phyloP scores from a whole-genome alignment of 345 rosid genomes.

The Euphorbia pulcherrima region DNA sequence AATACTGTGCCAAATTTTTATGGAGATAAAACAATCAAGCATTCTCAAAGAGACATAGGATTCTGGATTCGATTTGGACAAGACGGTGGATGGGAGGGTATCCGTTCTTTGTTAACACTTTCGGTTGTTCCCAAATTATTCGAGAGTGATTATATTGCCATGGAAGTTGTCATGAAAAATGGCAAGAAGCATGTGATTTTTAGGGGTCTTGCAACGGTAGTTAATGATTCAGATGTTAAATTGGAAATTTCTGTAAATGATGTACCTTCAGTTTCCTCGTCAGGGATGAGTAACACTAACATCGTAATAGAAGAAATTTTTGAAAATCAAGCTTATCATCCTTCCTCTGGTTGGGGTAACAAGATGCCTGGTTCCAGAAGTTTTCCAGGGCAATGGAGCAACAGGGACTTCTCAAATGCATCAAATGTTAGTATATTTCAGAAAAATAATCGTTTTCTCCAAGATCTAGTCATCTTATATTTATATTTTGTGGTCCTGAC shows the following conservation, averaged over 20 bases:
- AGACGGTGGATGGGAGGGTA: conserved; percentile 69
- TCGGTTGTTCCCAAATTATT: conserved; percentile 72
- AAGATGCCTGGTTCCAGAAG: conserved; percentile 35
- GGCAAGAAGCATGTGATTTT: conserved; percentile 91
- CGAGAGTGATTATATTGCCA: conserved; percentile 60
- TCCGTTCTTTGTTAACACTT: conserved; percentile 79
- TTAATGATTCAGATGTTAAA: conserved; percentile 80
- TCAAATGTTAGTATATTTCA: conserved; percentile 40
- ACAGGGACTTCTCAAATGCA: conserved; percentile 50
- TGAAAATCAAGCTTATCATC: conserved; percentile 50
- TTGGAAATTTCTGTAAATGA: conserved; percentile 60
- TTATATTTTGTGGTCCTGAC: conserved; percentile 1
- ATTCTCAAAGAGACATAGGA: conserved; percentile 62
- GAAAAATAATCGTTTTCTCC: not conserved
- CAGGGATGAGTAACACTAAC: conserved; percentile 40
- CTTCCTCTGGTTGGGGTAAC: conserved; percentile 48
- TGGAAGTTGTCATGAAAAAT: conserved; percentile 82
- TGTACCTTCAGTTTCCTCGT: conserved; percentile 31
- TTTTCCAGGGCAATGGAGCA: conserved; percentile 56
- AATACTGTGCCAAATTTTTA: conserved; percentile 46
- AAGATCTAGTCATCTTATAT: not conserved
- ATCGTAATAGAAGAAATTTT: conserved; percentile 50
- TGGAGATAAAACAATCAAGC: conserved; percentile 43
- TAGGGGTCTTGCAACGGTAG: conserved; percentile 76
- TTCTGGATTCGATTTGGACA: conserved; percentile 75